A percentile compares a stretch with the other conserved stretches of the same genome.
Evolutionary conservation across 2,329 filamentous ascomycete genomes (phyloP).

Genomic region (Calycina marina): DNA sequence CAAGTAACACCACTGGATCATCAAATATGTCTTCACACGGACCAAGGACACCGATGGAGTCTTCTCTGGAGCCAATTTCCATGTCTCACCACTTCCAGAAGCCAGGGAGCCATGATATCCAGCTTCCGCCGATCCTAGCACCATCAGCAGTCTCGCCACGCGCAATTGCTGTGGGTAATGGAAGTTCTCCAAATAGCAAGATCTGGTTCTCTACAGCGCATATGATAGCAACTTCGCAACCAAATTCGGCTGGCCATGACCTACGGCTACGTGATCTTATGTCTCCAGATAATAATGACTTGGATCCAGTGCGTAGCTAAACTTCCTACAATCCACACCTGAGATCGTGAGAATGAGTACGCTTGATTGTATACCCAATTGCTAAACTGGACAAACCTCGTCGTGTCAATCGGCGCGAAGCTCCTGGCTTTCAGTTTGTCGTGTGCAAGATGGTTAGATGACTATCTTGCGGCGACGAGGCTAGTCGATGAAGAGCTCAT

Average conservation of each 20-base stretch:
- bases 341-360: too few species aligned
- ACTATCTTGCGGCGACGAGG: too few species aligned
- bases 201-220: neutral
- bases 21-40: constrained; percentile 14
- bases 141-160: constrained; percentile 20
- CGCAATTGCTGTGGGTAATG: constrained; percentile 6
- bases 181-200: constrained; percentile 19
- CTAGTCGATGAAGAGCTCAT: too few species aligned
- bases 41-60: constrained; percentile 22
- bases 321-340: too few species aligned
- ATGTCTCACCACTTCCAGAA: constrained; percentile 16
- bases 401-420: too few species aligned
- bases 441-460: too few species aligned
- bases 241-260: too few species aligned
- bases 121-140: constrained; percentile 17
- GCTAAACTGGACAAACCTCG: too few species aligned
- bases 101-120: constrained; percentile 15
- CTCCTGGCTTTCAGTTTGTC: too few species aligned
- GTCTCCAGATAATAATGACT: constrained; percentile 20
- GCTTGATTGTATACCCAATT: too few species aligned
- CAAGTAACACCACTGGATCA: constrained; percentile 18
- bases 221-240: too few species aligned
- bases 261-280: constrained; percentile 10
- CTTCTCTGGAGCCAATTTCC: constrained; percentile 17
- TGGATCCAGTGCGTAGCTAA: constrained; percentile 40